phyloP scores from a whole-genome alignment of 768 basidiomycete species.

The Tephrocybe sp. region DNA sequence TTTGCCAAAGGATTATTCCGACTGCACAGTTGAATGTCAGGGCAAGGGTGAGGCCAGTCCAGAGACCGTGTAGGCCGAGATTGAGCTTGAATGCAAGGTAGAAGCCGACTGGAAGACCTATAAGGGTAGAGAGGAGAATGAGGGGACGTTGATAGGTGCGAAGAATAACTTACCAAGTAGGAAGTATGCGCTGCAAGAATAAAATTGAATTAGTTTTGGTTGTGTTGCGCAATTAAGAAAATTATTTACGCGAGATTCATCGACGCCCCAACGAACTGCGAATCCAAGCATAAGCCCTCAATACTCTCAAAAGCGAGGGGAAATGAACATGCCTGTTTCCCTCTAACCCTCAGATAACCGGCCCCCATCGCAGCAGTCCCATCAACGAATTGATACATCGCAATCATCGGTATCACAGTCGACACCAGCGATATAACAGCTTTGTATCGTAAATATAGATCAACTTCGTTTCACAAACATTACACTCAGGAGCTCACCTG shows the following conservation, averaged over 20 bases:
- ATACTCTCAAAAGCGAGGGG: not conserved
- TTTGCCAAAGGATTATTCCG: constrained; percentile 2
- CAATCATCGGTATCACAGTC: constrained; percentile 68
- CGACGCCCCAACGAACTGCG: constrained; percentile 70
- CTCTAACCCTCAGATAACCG: constrained; percentile 80
- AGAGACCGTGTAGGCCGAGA: constrained; percentile 8
- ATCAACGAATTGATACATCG: constrained; percentile 83
- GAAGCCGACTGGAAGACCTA: constrained; percentile 4
- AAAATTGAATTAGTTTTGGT: not conserved
- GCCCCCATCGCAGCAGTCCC: constrained; percentile 62
- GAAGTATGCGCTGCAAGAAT: constrained; percentile 1
- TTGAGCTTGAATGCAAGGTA: constrained; percentile 6
- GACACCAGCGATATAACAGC: constrained; percentile 63
- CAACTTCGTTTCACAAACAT: not conserved
- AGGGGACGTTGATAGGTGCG: not conserved
- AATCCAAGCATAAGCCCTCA: not conserved
- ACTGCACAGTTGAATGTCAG: not conserved
- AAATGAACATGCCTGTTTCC: constrained; percentile 54
- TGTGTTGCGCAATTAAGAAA: not conserved
- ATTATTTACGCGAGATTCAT: constrained; percentile 70
- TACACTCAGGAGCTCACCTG: constrained; percentile 32
- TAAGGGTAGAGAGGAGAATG: not conserved
- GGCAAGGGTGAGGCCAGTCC: constrained; percentile 8
- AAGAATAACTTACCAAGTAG: not conserved
- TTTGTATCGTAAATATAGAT: constrained; percentile 14